Conservation (phyloP, 371 early-diverging fungal genomes). For the Rhizopus sp. region DNA sequence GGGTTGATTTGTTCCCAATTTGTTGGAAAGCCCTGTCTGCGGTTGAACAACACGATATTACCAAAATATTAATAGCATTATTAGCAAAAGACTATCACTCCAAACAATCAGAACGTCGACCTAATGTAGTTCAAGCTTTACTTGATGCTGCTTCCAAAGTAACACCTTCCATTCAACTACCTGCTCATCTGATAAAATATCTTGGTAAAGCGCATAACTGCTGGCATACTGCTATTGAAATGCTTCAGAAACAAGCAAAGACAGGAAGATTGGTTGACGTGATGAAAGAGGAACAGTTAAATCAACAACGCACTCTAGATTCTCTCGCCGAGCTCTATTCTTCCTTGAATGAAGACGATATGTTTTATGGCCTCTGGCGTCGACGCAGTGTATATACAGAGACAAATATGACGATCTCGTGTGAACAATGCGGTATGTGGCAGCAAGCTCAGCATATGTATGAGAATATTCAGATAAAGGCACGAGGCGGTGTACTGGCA, state of each 20-base stretch:
- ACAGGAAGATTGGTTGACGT: conserved; percentile 49
- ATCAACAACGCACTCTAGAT: conserved; percentile 86
- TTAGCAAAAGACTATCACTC: conserved; percentile 91
- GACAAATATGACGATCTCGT: conserved; percentile 94
- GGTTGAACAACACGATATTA: conserved; percentile 82
- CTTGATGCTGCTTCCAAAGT: conserved; percentile 82
- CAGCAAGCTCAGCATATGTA: conserved; percentile 89
- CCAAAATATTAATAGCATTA: conserved; percentile 79
- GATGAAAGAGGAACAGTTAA: conserved; percentile 76
- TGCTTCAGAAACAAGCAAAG: conserved; percentile 63
- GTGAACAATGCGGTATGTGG: conserved; percentile 95
- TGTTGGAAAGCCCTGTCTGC: conserved; percentile 74
- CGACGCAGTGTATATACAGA: conserved; percentile 91
- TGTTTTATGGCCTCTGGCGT: conserved; percentile 93
- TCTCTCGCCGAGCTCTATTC: conserved; percentile 85
- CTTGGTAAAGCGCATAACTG: conserved; percentile 89
- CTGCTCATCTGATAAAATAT: conserved; percentile 93
- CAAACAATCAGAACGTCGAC: conserved; percentile 78
- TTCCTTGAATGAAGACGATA: conserved; percentile 82
- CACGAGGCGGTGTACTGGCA: conserved; percentile 82
- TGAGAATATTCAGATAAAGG: conserved; percentile 94
- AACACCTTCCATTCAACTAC: conserved; percentile 71
- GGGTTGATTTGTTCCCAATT: conserved; percentile 86
- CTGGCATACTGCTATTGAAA: conserved; percentile 88
- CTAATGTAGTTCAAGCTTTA: conserved; percentile 93